Evolutionary conservation across 2,329 filamentous ascomycete species (phyloP).

Genomic region (Sporothrix pallida): DNA sequence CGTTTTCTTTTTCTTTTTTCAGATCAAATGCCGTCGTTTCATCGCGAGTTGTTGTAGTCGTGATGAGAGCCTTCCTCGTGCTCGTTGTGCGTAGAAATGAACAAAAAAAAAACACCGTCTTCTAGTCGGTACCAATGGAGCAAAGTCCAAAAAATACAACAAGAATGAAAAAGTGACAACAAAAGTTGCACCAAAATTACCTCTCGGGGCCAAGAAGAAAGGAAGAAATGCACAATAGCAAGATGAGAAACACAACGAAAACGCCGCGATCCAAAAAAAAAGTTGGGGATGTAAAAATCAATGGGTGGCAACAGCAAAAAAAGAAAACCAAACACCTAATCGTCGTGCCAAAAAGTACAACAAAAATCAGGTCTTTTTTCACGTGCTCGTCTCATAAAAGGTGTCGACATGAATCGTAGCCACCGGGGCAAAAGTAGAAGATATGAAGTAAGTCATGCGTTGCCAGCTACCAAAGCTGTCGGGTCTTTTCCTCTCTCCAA

Average conservation of each 20-base stretch:
- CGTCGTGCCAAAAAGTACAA: constrained; percentile 6
- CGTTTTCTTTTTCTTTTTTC: background rate
- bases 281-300: background rate
- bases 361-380: constrained; percentile 1
- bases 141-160: background rate
- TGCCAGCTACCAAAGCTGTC: background rate
- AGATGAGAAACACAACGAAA: constrained; percentile 1
- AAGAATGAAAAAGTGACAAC: background rate
- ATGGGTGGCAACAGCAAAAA: background rate
- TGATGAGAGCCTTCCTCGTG: background rate
- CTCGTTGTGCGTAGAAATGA: constrained; percentile 4
- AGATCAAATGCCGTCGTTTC: background rate
- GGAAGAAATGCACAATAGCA: constrained; percentile 8
- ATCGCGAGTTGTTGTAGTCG: constrained; percentile 2
- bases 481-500: constrained; percentile 12
- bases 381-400: constrained; percentile 10
- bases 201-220: background rate
- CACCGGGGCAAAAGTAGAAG: constrained; percentile 1
- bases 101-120: background rate
- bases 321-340: background rate
- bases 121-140: background rate
- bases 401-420: constrained; percentile 9
- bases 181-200: background rate
- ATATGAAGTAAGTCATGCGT: background rate
- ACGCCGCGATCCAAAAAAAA: constrained; percentile 11